These are phyloP conservation scores for Fusarium sp. DNA, from an alignment of 2,329 filamentous ascomycete species.

Conservation along the genomic window DNA sequence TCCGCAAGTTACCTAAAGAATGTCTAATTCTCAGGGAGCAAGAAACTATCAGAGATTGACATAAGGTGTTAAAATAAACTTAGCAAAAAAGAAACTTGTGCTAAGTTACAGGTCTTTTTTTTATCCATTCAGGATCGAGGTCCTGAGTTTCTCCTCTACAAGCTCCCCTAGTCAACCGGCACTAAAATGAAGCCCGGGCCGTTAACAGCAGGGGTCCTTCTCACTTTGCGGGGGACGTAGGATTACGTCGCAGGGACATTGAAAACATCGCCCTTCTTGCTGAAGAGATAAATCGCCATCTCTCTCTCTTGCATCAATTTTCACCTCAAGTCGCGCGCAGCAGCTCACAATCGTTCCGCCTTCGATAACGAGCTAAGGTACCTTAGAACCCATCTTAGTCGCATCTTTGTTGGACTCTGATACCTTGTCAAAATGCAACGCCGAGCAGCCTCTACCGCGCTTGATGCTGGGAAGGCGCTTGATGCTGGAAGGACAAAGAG, in stretches of 20 bases:
- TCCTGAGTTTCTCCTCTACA: background rate
- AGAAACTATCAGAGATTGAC: too few species aligned
- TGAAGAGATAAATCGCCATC: background rate
- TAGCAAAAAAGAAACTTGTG: background rate
- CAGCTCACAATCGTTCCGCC: background rate
- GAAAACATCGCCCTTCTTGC: background rate
- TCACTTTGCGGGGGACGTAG: slow-evolving; percentile 27
- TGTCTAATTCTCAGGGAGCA: too few species aligned
- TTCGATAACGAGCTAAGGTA: background rate
- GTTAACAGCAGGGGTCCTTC: slow-evolving; percentile 18
- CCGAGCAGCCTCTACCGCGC: background rate
- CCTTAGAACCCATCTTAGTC: background rate
- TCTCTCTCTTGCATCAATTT: background rate
- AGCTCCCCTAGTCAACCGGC: background rate
- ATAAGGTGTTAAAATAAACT: too few species aligned
- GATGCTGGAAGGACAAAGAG: background rate
- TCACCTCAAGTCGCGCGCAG: background rate
- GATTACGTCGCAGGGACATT: slow-evolving; percentile 12
- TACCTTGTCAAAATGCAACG: slow-evolving; percentile 32
- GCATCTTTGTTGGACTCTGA: background rate
- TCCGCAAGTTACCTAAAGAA: too few species aligned
- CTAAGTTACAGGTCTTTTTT: background rate
- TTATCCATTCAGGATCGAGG: background rate
- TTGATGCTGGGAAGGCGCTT: background rate
- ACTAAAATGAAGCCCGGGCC: background rate